Base-by-base conservation (phyloP, 768 basidiomycete genomes). In the Pleurotus pulmonarius region DNA sequence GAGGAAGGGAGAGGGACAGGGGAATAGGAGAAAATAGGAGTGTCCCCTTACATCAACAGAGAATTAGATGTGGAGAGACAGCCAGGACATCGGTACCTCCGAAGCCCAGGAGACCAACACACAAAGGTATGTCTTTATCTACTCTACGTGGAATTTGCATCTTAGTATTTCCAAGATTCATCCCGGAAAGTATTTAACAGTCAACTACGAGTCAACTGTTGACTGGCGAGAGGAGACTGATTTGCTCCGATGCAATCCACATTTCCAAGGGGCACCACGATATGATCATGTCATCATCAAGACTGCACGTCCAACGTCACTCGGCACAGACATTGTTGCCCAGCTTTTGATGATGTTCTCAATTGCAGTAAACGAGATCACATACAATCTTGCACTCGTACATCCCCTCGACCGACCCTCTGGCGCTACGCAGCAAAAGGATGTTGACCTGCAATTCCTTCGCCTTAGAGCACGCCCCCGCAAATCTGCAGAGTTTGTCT, bases 241-340 rank as follows among this genome's bases (percentile, higher is more conserved):
- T 52, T 60, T 67, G 26, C 60, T 76, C 1, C 56, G 59, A 3
- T 70, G 64, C 59, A 72, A 66, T 51, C 69, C 70, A 6, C 48
- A 44, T 0, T 76, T 75, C 57, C 60, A 64, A 40, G 39, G 58
- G 0, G 18, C 41, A 1, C 65, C 63, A 6, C 63, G 62, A 0
- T 73, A 66, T 60, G 69, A 73, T 48, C 60, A 44, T 20, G 61
- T 69, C 3, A 51, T 76, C 24, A 46, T 72, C 18, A 24, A 69
- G 2, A 59, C 60, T 1, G 49, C 54, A 24, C 56, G 58, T n/a
- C 49, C 39, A 6, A 49, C 48, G 5, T 13, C 40, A 15, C 26
- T 49, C 4, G 25, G 29, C 25, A 49, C 9, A 26, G 9, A 26
- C 26, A 51, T 65, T 13, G 68, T 73, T 47, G 62, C 56, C 1